These are phyloP conservation scores for Helichrysum umbraculigerum DNA, from an alignment of 129 eudicot genomes.

Conservation along the genomic window DNA sequence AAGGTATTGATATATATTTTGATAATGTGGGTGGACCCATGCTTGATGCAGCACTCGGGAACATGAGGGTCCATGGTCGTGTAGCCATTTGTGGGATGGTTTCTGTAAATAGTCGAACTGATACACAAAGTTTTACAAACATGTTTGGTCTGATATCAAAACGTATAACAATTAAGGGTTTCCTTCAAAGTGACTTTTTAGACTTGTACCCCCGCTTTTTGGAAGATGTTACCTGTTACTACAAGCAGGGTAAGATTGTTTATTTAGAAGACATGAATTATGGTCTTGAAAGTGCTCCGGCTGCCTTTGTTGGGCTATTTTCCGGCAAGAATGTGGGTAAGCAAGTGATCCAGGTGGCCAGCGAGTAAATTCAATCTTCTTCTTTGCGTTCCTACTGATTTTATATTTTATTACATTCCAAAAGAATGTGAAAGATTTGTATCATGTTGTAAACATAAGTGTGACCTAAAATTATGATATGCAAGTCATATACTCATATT, in stretches of 20 bases:
- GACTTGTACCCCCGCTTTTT: conserved; percentile 56
- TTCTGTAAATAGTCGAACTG: conserved; percentile 51
- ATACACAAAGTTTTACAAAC: conserved; percentile 52
- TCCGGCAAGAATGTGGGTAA: conserved; percentile 83
- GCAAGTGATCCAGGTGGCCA: conserved; percentile 64
- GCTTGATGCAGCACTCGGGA: conserved; percentile 87
- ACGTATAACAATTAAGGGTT: conserved; percentile 71
- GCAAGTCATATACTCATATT: no score
- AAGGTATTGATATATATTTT: conserved; percentile 86
- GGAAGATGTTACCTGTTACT: conserved; percentile 40
- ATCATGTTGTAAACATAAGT: background rate
- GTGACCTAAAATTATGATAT: no score
- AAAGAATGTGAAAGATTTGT: background rate
- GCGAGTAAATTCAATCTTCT: conserved; percentile 10
- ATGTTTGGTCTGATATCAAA: conserved; percentile 48
- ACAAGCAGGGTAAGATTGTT: conserved; percentile 64
- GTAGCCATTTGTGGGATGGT: conserved; percentile 93
- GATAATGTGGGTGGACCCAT: conserved; percentile 88
- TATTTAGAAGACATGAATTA: conserved; percentile 69
- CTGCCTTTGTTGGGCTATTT: conserved; percentile 79
- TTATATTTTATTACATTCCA: background rate
- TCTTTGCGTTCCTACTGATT: background rate
- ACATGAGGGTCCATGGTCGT: conserved; percentile 75
- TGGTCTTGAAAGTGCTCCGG: conserved; percentile 74
- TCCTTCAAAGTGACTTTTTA: conserved; percentile 60